Percentiles rank a stretch among this genome's conserved stretches.
Evolutionary conservation across 108 stramenopile genomes (phyloP).

Genomic region (Heterococcus sp.): DNA sequence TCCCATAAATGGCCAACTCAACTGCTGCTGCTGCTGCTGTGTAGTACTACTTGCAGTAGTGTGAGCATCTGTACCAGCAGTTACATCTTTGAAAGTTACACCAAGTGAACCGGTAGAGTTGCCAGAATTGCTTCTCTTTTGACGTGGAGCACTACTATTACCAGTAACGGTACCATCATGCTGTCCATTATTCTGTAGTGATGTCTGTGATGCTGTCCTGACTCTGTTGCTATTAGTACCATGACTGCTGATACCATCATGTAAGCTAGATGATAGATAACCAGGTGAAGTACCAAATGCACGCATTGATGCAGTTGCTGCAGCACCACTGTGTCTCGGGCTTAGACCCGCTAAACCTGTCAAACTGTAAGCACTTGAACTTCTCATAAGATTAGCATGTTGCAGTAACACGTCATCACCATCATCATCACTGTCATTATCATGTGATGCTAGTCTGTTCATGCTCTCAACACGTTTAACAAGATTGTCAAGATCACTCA

Average conservation of each 20-base stretch:
- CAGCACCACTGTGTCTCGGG: no score
- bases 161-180: background rate
- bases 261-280: background rate
- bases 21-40: no score
- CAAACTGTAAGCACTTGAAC: slow-evolving; percentile 13
- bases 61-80: no score
- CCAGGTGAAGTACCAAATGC: background rate
- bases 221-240: no score
- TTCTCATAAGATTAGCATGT: slow-evolving; percentile 17
- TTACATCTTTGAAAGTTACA: background rate
- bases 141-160: no score
- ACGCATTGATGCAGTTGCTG: background rate
- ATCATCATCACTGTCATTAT: slow-evolving; percentile 23
- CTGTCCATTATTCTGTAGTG: background rate
- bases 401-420: slow-evolving; percentile 18
- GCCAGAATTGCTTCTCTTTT: no score
- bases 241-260: no score
- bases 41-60: no score
- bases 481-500: slow-evolving; percentile 34
- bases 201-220: background rate
- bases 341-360: no score
- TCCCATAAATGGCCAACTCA: background rate
- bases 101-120: background rate
- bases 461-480: slow-evolving; percentile 35
- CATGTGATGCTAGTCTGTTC: slow-evolving; percentile 3